Evolutionary conservation across 1,284 basidiomycete genomes (phyloP).

Genomic region (Ustilago loliicola): DNA sequence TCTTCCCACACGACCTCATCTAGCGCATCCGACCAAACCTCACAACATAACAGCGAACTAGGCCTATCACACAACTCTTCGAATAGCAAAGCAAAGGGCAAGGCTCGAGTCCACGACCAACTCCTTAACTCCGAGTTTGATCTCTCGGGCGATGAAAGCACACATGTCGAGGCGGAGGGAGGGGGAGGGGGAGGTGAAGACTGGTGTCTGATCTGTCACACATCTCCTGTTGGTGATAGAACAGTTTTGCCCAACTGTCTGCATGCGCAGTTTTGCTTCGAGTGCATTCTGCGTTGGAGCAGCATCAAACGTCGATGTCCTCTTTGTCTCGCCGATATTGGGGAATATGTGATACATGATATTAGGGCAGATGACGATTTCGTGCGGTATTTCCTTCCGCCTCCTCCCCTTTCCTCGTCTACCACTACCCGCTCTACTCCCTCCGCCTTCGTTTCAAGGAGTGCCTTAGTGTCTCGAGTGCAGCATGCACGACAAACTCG

Average conservation of each 20-base stretch:
- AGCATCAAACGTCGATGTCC: slow-evolving; percentile 67
- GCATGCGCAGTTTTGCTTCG: slow-evolving; percentile 70
- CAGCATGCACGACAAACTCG: slow-evolving; percentile 8
- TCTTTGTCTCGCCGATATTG: slow-evolving; percentile 62
- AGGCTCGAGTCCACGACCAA: slow-evolving; percentile 5
- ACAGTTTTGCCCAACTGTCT: slow-evolving; percentile 63
- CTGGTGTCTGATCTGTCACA: slow-evolving; percentile 68
- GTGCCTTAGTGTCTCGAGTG: not conserved
- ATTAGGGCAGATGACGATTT: slow-evolving; percentile 66
- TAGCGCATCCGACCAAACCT: no score
- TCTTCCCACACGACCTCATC: no score
- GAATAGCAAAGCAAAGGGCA: not conserved
- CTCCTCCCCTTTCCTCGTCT: not conserved
- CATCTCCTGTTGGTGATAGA: slow-evolving; percentile 58
- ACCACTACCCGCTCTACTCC: not conserved
- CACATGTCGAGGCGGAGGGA: not conserved
- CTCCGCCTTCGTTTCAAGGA: not conserved
- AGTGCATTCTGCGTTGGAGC: slow-evolving; percentile 67
- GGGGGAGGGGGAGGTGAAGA: slow-evolving; percentile 9
- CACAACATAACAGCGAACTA: no score
- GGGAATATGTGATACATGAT: slow-evolving; percentile 60
- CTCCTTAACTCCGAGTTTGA: not conserved
- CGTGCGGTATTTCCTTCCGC: slow-evolving; percentile 57
- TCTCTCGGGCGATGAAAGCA: not conserved
- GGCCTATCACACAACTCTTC: not conserved